phyloP scores from a whole-genome alignment of 2,329 filamentous ascomycete genomes.

The Neodidymelliopsis sp. region DNA sequence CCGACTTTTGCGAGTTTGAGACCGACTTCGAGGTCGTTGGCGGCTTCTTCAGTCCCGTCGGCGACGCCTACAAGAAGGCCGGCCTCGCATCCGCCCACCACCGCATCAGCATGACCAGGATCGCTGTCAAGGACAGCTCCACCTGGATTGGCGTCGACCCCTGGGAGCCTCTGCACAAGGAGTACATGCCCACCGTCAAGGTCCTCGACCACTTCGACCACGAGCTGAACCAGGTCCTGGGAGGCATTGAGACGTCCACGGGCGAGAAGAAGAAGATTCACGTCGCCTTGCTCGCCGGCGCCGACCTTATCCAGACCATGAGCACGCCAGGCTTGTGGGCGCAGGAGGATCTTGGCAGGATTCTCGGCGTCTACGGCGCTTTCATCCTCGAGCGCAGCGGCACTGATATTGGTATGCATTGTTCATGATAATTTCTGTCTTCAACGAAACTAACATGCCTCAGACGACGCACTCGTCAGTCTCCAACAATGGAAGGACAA shows the following conservation, averaged over 20 bases:
- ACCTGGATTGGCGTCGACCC: slow-evolving; percentile 50
- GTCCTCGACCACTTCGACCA: slow-evolving; percentile 91
- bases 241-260: slow-evolving; percentile 73
- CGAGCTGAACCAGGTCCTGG: slow-evolving; percentile 82
- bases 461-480: slow-evolving; percentile 81
- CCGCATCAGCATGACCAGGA: slow-evolving; percentile 83
- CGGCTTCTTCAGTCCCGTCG: slow-evolving; percentile 83
- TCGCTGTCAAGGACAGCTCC: slow-evolving; percentile 75
- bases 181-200: slow-evolving; percentile 87
- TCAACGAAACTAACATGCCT: slow-evolving; percentile 14
- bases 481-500: slow-evolving; percentile 85
- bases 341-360: slow-evolving; percentile 83
- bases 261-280: slow-evolving; percentile 73
- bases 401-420: slow-evolving; percentile 71
- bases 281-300: slow-evolving; percentile 82
- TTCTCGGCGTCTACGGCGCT: slow-evolving; percentile 81
- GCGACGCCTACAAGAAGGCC: slow-evolving; percentile 79
- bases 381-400: slow-evolving; percentile 89
- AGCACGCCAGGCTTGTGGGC: slow-evolving; percentile 74
- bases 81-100: slow-evolving; percentile 77
- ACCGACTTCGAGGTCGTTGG: slow-evolving; percentile 83
- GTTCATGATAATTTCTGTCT: neutral
- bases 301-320: slow-evolving; percentile 61
- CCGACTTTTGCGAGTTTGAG: slow-evolving; percentile 76
- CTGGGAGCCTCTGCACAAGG: slow-evolving; percentile 80